Conservation (phyloP, 192 early-diverging fungal genomes). For the Backusella liffmaniae region DNA sequence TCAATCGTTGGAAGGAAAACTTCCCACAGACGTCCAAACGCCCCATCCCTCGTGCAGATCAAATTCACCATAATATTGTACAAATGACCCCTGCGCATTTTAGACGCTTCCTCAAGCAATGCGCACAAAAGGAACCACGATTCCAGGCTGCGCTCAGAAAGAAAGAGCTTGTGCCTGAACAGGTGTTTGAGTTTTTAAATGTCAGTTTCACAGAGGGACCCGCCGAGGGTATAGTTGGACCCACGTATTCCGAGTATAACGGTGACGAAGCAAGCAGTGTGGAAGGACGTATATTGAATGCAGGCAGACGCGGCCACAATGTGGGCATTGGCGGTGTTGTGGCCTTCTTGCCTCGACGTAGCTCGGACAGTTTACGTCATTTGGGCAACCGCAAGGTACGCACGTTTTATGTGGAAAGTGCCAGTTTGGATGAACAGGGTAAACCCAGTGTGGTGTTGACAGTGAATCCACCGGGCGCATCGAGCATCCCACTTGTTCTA, state of each 20-base stretch:
- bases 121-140: conserved; percentile 36
- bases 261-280: conserved; percentile 27
- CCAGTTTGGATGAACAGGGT: conserved; percentile 45
- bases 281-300: conserved; percentile 66
- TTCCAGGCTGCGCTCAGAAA: conserved; percentile 28
- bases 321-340: conserved; percentile 72
- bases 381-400: conserved; percentile 38
- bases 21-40: conserved; percentile 56
- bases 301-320: conserved; percentile 39
- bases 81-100: conserved; percentile 59
- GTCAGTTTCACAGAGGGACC: conserved; percentile 21
- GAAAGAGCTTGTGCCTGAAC: conserved; percentile 21
- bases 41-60: conserved; percentile 42
- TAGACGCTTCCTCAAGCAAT: conserved; percentile 55
- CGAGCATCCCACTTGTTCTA: conserved; percentile 5
- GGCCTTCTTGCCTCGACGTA: conserved; percentile 43
- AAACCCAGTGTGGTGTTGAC: conserved; percentile 38
- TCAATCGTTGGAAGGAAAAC: conserved; percentile 71
- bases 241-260: conserved; percentile 52
- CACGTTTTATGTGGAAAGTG: conserved; percentile 63
- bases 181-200: conserved; percentile 27
- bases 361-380: conserved; percentile 6
- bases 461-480: conserved; percentile 4
- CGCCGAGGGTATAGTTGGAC: conserved; percentile 36
- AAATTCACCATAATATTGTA: conserved; percentile 49